These are phyloP conservation scores for Mycena amicta DNA, from an alignment of 768 basidiomycete genomes.

Conservation along the genomic window DNA sequence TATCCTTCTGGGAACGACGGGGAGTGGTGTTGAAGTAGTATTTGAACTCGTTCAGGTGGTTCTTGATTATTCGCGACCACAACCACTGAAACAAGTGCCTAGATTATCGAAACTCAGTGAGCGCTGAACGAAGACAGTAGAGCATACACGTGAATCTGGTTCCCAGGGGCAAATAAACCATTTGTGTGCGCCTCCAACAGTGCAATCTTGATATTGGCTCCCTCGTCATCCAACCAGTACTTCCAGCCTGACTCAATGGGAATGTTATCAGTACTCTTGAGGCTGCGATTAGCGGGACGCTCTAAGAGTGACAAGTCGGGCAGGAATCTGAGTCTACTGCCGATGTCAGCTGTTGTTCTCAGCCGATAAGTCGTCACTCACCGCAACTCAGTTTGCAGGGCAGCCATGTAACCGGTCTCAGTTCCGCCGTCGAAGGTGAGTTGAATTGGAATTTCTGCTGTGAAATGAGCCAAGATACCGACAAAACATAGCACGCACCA, in stretches of 20 bases:
- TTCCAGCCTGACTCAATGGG: constrained; percentile 30
- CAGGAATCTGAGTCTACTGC: constrained; percentile 7
- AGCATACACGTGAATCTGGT: constrained; percentile 9
- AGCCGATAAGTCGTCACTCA: background rate
- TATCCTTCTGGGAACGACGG: background rate
- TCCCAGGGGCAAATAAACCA: background rate
- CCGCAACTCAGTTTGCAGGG: constrained; percentile 9
- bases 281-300: constrained; percentile 19
- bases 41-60: background rate
- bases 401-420: constrained; percentile 18
- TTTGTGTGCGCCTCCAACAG: constrained; percentile 6
- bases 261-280: constrained; percentile 28
- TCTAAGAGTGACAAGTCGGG: constrained; percentile 21
- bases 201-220: constrained; percentile 15
- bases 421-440: constrained; percentile 23
- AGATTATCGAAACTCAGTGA: background rate
- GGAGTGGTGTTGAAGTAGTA: background rate
- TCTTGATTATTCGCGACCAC: constrained; percentile 27
- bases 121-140: background rate
- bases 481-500: constrained; percentile 13
- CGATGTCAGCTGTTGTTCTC: background rate
- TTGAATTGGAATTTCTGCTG: constrained; percentile 22
- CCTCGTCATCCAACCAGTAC: constrained; percentile 21
- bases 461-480: background rate
- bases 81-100: constrained; percentile 29